Evolutionary conservation across 345 rosid genomes (phyloP).

Genomic region (Citrus inodora): DNA sequence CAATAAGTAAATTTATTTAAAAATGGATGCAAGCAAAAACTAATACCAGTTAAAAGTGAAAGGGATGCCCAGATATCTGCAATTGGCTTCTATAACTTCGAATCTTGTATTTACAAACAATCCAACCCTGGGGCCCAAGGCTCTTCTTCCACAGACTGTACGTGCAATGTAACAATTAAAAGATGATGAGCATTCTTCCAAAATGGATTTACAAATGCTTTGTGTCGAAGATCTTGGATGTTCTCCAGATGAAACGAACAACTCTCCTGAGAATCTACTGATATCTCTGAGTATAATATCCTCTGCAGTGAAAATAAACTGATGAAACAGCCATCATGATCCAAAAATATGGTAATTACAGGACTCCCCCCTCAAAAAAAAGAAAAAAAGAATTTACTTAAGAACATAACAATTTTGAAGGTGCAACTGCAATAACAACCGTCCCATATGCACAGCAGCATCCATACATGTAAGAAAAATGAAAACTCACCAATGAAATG

Average conservation of each 20-base stretch:
- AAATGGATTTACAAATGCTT: conserved; percentile 19
- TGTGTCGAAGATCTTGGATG: conserved; percentile 30
- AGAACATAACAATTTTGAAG: background rate
- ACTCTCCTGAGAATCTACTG: conserved; percentile 27
- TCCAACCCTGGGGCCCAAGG: conserved; percentile 9
- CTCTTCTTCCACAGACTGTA: conserved; percentile 25
- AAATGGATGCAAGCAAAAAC: conserved; percentile 4
- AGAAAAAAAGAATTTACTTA: background rate
- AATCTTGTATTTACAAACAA: conserved; percentile 36
- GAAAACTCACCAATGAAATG: conserved; percentile 45
- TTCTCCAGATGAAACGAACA: conserved; percentile 17
- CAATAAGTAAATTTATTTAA: background rate
- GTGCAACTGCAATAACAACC: background rate
- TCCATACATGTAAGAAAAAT: background rate
- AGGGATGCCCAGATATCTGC: conserved; percentile 26
- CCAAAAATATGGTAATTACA: background rate
- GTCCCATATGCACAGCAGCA: background rate
- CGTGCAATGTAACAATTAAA: conserved; percentile 13
- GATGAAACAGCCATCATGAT: conserved; percentile 7
- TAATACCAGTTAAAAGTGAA: conserved; percentile 50
- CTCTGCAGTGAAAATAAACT: conserved; percentile 33
- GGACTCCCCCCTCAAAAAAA: background rate
- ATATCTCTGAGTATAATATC: conserved; percentile 48
- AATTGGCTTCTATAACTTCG: conserved; percentile 17
- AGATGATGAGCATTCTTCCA: conserved; percentile 31